phyloP scores from a whole-genome alignment of 1,284 basidiomycete genomes.

The Athelia psychrophila region DNA sequence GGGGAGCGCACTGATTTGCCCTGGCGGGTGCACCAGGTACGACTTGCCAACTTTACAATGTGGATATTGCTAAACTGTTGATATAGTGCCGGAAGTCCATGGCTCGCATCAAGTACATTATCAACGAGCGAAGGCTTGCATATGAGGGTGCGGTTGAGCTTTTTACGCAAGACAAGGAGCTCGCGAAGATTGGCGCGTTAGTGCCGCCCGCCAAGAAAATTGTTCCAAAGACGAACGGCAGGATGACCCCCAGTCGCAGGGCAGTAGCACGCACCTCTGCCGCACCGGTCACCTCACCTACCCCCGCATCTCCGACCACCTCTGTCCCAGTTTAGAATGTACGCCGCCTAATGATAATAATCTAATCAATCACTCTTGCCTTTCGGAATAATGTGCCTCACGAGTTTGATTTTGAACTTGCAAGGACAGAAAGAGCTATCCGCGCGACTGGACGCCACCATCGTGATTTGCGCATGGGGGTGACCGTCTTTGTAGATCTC shows the following conservation, averaged over 20 bases:
- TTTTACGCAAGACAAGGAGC: not conserved
- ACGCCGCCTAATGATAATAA: not conserved
- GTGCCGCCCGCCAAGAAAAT: not conserved
- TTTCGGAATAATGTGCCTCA: too few species aligned
- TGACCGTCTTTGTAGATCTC: too few species aligned
- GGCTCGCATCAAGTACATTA: slow-evolving; percentile 92
- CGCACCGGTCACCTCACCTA: not conserved
- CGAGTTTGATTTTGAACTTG: too few species aligned
- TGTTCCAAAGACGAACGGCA: not conserved
- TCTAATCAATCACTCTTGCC: not conserved
- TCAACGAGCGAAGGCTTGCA: slow-evolving; percentile 89
- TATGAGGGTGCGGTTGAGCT: slow-evolving; percentile 60
- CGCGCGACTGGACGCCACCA: too few species aligned
- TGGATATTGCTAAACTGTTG: slow-evolving; percentile 1
- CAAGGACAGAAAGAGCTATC: too few species aligned
- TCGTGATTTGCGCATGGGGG: too few species aligned
- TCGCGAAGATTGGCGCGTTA: not conserved
- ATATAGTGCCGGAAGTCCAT: slow-evolving; percentile 90
- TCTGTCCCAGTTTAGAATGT: not conserved
- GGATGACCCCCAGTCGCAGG: not conserved
- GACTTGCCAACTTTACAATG: slow-evolving; percentile 12
- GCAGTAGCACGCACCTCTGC: not conserved
- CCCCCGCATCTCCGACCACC: not conserved
- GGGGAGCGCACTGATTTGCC: slow-evolving; percentile 22
- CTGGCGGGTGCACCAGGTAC: slow-evolving; percentile 38